Evolutionary conservation across 163 green algal genomes (phyloP).

Genomic region (Dunaliella salina): DNA sequence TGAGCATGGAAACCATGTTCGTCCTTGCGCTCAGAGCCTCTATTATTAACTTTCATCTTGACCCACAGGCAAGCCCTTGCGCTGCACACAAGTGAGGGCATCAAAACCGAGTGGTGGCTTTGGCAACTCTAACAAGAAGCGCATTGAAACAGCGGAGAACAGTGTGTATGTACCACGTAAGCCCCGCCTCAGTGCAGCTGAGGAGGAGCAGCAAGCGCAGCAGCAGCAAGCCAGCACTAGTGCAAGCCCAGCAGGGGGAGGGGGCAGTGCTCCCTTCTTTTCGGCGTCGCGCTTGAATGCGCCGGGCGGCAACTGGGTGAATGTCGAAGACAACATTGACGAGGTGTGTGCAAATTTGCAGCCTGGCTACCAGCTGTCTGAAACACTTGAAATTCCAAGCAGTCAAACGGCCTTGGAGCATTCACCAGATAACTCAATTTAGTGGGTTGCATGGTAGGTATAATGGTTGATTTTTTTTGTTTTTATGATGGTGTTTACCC

Average conservation of each 20-base stretch:
- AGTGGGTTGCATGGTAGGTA: too few species aligned
- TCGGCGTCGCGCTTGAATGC: background rate
- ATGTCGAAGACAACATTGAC: background rate
- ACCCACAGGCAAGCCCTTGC: too few species aligned
- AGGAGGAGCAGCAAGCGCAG: background rate
- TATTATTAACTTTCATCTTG: too few species aligned
- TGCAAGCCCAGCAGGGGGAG: background rate
- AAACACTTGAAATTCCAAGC: too few species aligned
- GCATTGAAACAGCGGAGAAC: background rate
- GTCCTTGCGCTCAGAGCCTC: too few species aligned
- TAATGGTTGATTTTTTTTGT: too few species aligned
- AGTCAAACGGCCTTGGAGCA: too few species aligned
- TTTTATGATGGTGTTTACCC: too few species aligned
- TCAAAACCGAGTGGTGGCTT: background rate
- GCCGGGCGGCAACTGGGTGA: background rate
- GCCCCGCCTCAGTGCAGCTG: background rate
- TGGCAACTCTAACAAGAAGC: background rate
- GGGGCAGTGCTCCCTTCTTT: background rate
- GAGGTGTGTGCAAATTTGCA: background rate
- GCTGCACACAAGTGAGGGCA: too few species aligned
- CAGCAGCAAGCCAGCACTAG: background rate
- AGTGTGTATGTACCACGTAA: background rate
- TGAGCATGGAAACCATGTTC: too few species aligned
- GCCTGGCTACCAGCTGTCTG: too few species aligned
- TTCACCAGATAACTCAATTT: too few species aligned